These are phyloP conservation scores for Xylaria sp. DNA, from an alignment of 2,329 filamentous ascomycete species.

Conservation along the genomic window DNA sequence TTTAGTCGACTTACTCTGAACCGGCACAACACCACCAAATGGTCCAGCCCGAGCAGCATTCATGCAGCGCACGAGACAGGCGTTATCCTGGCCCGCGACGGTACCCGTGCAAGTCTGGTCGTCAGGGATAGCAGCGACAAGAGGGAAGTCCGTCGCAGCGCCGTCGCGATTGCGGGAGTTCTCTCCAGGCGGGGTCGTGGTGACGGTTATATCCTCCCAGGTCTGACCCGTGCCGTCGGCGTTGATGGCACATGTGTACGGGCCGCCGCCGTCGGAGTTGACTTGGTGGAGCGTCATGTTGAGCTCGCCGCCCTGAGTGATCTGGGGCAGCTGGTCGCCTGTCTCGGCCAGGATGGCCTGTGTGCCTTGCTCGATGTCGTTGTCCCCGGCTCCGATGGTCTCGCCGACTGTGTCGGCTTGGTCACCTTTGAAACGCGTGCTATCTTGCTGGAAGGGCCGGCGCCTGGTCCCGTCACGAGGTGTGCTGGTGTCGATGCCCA, in stretches of 20 bases:
- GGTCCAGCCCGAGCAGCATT: slow-evolving; percentile 70
- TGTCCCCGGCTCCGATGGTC: slow-evolving; percentile 67
- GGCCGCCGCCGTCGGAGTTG: slow-evolving; percentile 73
- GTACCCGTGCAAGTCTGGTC: slow-evolving; percentile 68
- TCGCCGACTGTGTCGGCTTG: slow-evolving; percentile 66
- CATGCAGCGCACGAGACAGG: slow-evolving; percentile 72
- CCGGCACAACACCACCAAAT: slow-evolving; percentile 70
- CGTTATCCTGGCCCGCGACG: slow-evolving; percentile 67
- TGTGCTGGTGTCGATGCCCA: slow-evolving; percentile 64
- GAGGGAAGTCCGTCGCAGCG: slow-evolving; percentile 58
- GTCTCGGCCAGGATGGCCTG: slow-evolving; percentile 67
- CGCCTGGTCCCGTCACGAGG: slow-evolving; percentile 71
- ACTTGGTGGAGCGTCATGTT: slow-evolving; percentile 75
- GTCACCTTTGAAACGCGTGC: slow-evolving; percentile 69
- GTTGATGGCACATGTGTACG: slow-evolving; percentile 74
- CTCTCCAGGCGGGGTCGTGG: slow-evolving; percentile 62
- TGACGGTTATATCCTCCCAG: slow-evolving; percentile 66
- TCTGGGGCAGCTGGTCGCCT: slow-evolving; percentile 67
- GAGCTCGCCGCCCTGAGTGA: slow-evolving; percentile 66
- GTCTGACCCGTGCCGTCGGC: slow-evolving; percentile 65
- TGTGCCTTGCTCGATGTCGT: slow-evolving; percentile 67
- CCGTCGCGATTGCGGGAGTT: slow-evolving; percentile 60
- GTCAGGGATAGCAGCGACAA: slow-evolving; percentile 68
- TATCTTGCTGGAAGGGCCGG: slow-evolving; percentile 72
- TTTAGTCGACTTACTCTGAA: slow-evolving; percentile 56